Evolutionary conservation across 371 early-diverging fungal genomes (phyloP), one percentile per base, ranked within the genome.

Genomic region (Mortierella sp.): DNA sequence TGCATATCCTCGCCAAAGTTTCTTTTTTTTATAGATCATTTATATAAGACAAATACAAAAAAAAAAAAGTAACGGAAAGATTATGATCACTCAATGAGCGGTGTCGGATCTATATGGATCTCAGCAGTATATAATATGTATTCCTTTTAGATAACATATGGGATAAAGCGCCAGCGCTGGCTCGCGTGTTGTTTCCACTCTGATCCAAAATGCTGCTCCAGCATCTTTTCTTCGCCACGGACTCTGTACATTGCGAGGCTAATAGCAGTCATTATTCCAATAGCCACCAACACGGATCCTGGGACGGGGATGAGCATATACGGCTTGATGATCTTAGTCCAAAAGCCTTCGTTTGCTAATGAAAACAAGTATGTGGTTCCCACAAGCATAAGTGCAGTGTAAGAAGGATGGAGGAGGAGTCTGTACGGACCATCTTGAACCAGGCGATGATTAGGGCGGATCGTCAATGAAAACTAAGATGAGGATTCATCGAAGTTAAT

Each of bases 391-490:
- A 78, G 21, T 0, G 53, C 79, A 2, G 79, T 78, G 38, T 78
- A 78, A 41, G 79, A 78, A 6, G 79, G 79, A 50, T 78, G 79
- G 55, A 78, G 63, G 43, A 78, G 64, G 22, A 53, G 58, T n/a
- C 65, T 61, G 22, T 78, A 78, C 4, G 79, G 79, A 11, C 79
- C 79, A 41, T 65, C 60, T 43, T 70, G 70, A 15, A 78, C 74
- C 21, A 78, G 67, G 22, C 73, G 73, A 38, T 78, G 79, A 40
- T 58, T 53, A 16, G 70, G 52, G 0, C 79, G 79, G 47, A 78
- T 77, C 0, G 73, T 72, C 13, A 76, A 60, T 2, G 77, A 71
- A 24, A 24, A 76, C 77, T 76, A 64, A 55, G 22, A 38, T 3
- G 43, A 19, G 21, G 36, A 6, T 36, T 28, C 6, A 50, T 28